A percentile compares a stretch with the other conserved stretches of the same genome.
Evolutionary conservation across 306 rosid genomes (phyloP).

Genomic region (Cercis canadensis): DNA sequence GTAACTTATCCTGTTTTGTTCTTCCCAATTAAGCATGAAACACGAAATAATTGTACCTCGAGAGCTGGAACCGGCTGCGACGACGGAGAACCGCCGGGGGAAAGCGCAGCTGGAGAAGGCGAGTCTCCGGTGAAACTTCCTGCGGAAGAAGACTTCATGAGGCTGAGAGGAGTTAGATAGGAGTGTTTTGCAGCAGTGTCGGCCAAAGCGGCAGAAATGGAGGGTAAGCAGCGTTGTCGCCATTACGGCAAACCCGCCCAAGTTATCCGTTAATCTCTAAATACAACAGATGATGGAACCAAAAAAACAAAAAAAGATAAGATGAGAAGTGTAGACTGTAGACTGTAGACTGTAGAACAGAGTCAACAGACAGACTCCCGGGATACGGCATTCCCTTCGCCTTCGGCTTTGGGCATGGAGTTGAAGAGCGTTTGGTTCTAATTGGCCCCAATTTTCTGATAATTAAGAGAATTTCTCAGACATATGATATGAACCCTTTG

Average conservation of each 20-base stretch:
- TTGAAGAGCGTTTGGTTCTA: too few relatives aligned
- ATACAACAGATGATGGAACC: too few relatives aligned
- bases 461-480: too few relatives aligned
- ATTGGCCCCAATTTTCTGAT: too few relatives aligned
- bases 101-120: conserved; percentile 35
- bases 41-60: conserved; percentile 43
- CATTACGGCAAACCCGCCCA: conserved; percentile 30
- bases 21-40: neutral
- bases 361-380: too few relatives aligned
- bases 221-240: conserved; percentile 55
- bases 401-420: too few relatives aligned
- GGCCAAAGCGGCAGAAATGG: conserved; percentile 67
- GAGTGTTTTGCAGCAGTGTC: conserved; percentile 43
- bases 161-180: conserved; percentile 32
- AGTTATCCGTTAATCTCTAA: too few relatives aligned
- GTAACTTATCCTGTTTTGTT: neutral
- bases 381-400: too few relatives aligned
- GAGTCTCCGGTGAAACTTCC: conserved; percentile 39
- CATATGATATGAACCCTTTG: too few relatives aligned
- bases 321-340: too few relatives aligned
- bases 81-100: conserved; percentile 55
- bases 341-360: too few relatives aligned
- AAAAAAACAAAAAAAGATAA: too few relatives aligned
- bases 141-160: conserved; percentile 47
- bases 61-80: conserved; percentile 43